Evolutionary conservation across 2,329 filamentous ascomycete genomes (phyloP).

Genomic region (Tolypocladium guangdongense): DNA sequence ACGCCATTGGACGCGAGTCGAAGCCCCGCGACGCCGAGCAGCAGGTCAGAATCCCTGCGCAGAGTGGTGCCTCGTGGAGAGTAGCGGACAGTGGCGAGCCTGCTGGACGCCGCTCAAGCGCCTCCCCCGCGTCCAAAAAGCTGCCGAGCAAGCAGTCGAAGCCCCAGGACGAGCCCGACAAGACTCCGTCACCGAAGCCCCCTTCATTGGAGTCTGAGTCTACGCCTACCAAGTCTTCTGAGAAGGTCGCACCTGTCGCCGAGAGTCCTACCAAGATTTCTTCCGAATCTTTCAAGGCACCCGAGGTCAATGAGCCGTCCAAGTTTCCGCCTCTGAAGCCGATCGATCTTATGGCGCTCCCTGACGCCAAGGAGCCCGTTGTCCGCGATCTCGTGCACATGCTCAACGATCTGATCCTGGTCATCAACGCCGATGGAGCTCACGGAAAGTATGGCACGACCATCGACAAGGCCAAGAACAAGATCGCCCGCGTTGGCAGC

Average conservation of each 20-base stretch:
- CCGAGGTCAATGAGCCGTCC: slow-evolving; percentile 57
- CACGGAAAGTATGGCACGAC: slow-evolving; percentile 67
- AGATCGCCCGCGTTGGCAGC: slow-evolving; percentile 65
- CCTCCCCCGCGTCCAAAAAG: slow-evolving; percentile 25
- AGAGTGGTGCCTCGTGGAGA: slow-evolving; percentile 76
- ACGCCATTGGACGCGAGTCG: slow-evolving; percentile 32
- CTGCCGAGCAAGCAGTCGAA: slow-evolving; percentile 8
- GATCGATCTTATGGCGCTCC: slow-evolving; percentile 68
- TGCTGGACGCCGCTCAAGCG: slow-evolving; percentile 51
- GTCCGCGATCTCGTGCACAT: slow-evolving; percentile 92
- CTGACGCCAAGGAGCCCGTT: slow-evolving; percentile 70
- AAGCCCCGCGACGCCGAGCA: slow-evolving; percentile 45
- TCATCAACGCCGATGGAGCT: slow-evolving; percentile 79
- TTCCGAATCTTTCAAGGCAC: slow-evolving; percentile 34
- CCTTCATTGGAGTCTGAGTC: slow-evolving; percentile 10
- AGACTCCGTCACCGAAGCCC: slow-evolving; percentile 20
- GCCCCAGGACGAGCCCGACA: slow-evolving; percentile 17
- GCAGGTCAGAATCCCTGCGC: slow-evolving; percentile 71
- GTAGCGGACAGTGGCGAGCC: slow-evolving; percentile 51
- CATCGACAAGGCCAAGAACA: slow-evolving; percentile 75
- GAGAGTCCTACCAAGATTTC: slow-evolving; percentile 14
- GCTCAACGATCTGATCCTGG: slow-evolving; percentile 89
- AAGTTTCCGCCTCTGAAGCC: slow-evolving; percentile 51
- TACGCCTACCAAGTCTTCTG: slow-evolving; percentile 16
- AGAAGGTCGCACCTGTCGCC: slow-evolving; percentile 17